A percentile compares a stretch with the other conserved stretches of the same genome.
phyloP scores from a whole-genome alignment of 768 basidiomycete species.

The Tricholoma matsutake region DNA sequence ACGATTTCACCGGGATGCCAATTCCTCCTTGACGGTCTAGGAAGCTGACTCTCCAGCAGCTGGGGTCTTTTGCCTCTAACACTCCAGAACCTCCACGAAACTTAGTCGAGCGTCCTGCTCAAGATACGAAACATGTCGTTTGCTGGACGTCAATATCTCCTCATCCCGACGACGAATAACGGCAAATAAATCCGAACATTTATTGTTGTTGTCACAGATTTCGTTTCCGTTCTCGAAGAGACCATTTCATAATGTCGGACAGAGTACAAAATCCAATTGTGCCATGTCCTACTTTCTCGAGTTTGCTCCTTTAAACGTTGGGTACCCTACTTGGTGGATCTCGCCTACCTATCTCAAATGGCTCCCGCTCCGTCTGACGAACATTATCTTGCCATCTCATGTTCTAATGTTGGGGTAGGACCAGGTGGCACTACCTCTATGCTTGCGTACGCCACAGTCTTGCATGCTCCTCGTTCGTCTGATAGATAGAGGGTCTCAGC shows the following conservation, averaged over 20 bases:
- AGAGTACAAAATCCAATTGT: background rate
- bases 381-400: slow-evolving; percentile 58
- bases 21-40: slow-evolving; percentile 10
- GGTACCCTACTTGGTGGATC: background rate
- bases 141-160: slow-evolving; percentile 27
- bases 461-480: background rate
- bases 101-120: slow-evolving; percentile 17
- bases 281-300: background rate
- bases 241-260: background rate
- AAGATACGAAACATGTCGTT: slow-evolving; percentile 27
- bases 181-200: slow-evolving; percentile 25
- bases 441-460: slow-evolving; percentile 59
- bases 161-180: slow-evolving; percentile 19
- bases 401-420: slow-evolving; percentile 72
- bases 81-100: slow-evolving; percentile 16
- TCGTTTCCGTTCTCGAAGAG: slow-evolving; percentile 1
- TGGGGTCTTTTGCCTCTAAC: slow-evolving; percentile 10
- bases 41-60: slow-evolving; percentile 12
- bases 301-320: background rate
- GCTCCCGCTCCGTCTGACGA: slow-evolving; percentile 35
- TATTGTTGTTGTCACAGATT: slow-evolving; percentile 18
- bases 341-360: slow-evolving; percentile 22
- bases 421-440: slow-evolving; percentile 80
- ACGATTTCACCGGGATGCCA: slow-evolving; percentile 24
- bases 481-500: slow-evolving; percentile 19